Evolutionary conservation across 306 rosid species (phyloP).

Genomic region (Benincasa hispida): DNA sequence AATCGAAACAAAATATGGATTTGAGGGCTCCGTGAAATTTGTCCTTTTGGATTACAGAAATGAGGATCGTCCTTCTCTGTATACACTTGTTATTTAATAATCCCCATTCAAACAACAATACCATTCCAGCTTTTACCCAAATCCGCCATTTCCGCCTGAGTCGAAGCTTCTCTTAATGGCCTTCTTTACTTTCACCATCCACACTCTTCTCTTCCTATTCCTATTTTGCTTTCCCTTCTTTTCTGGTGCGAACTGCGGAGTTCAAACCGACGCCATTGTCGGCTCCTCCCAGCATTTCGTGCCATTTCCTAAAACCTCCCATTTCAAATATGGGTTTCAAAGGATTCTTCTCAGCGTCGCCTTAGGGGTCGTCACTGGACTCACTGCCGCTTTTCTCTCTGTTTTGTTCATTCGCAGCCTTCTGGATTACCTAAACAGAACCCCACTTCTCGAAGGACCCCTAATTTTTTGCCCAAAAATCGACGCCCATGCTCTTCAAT

Average conservation of each 20-base stretch:
- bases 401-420: conserved; percentile 52
- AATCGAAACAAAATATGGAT: not conserved
- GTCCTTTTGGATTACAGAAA: not conserved
- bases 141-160: not conserved
- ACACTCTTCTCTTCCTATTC: not conserved
- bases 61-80: not conserved
- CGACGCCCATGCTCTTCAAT: conserved; percentile 59
- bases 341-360: conserved; percentile 51
- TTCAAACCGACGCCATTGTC: not conserved
- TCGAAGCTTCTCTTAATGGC: not conserved
- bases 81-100: too few relatives aligned
- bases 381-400: conserved; percentile 37
- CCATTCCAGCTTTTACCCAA: too few relatives aligned
- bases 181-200: not conserved
- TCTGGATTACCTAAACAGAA: conserved; percentile 46
- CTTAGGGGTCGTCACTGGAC: conserved; percentile 53
- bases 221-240: not conserved
- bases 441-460: conserved; percentile 86
- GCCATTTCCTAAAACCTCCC: conserved; percentile 12
- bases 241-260: not conserved
- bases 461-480: conserved; percentile 78
- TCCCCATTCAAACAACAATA: not conserved
- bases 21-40: not conserved
- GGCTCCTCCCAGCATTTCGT: conserved; percentile 31
- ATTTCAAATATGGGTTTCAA: conserved; percentile 24